Conservation (phyloP, 805 yeast species). For the Debaryomyces hansenii region DNA sequence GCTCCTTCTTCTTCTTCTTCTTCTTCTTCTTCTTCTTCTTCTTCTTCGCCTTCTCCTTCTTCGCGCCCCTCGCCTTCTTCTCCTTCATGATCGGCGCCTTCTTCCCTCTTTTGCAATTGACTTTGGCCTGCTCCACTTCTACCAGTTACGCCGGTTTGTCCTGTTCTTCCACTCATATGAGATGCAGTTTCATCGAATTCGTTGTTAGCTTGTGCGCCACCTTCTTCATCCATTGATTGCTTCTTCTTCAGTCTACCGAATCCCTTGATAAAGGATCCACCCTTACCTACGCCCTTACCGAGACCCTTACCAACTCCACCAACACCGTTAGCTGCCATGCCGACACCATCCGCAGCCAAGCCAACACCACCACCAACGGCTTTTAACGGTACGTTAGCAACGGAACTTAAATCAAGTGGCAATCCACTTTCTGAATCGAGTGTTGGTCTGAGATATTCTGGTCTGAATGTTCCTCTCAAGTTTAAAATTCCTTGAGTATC, state of each 20-base stretch:
- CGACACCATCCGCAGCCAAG: constrained; percentile 31
- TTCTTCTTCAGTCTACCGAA: constrained; percentile 25
- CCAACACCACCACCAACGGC: constrained; percentile 44
- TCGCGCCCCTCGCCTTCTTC: neutral
- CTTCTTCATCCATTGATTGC: constrained; percentile 2
- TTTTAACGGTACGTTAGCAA: constrained; percentile 49
- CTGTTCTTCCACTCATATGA: constrained; percentile 2
- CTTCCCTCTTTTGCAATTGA: constrained; percentile 1
- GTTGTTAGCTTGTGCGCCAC: constrained; percentile 3
- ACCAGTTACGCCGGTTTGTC: constrained; percentile 3
- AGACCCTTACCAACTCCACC: constrained; percentile 24
- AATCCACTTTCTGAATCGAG: constrained; percentile 41
- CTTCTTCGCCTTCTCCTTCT: neutral
- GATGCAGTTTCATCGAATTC: constrained; percentile 6
- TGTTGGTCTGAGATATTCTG: constrained; percentile 68
- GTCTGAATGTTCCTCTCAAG: constrained; percentile 54
- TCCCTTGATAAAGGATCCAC: constrained; percentile 42
- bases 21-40: constrained; percentile 5
- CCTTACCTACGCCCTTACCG: constrained; percentile 49
- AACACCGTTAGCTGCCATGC: constrained; percentile 35
- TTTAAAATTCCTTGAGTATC: constrained; percentile 67
- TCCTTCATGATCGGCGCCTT: neutral
- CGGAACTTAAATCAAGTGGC: constrained; percentile 38
- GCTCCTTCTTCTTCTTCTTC: constrained; percentile 4
- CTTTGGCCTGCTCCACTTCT: neutral